Evolutionary conservation across 2,329 filamentous ascomycete genomes (phyloP), one percentile per base, ranked within the genome.

Genomic region (Exophiala bonariae): DNA sequence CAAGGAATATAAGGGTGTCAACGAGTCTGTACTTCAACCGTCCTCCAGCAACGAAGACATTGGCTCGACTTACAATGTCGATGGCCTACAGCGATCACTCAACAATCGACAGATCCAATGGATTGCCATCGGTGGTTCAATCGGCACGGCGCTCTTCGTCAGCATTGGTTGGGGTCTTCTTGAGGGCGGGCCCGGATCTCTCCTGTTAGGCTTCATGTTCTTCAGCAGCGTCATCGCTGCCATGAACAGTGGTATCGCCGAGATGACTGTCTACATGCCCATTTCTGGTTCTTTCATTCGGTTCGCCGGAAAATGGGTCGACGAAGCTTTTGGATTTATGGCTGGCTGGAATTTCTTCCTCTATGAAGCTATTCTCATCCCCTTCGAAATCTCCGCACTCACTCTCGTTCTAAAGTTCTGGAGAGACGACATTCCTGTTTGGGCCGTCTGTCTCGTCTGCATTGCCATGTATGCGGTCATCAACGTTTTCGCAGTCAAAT

Each of bases 401-500:
- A 68, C 62, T 16, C 47, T 71, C 5, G 64, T 72, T 3, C 43
- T 72, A 22, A 66, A 63, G 2, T 69, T 62, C 41, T 69, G 66
- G 66, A 63, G 61, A 5, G 60, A 66, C 22, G 61, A 63, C 17
- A 59, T 70, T 13, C 65, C 65, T 0, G 55, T 67, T 0, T 64
- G 58, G 3, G 67, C 62, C 14, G 55, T 71, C 41, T 61, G 57
- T 22, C 44, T 55, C 18, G 62, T 35, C 6, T 58, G 59, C 20
- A 58, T 65, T 36, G 39, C 62, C n/a, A 13, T 23, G 44, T 50
- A 47, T 26, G 39, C 19, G n/a, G n/a, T 68, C 2, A 72, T 89
- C 66, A 90, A 90, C 58, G 56, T 88, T 32, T 67, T 89, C 46
- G 82, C 81, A 0, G 84, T 88, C 14, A 75, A 81, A 49, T 85